Evolutionary conservation across 2,329 filamentous ascomycete genomes (phyloP).

Genomic region (Epicoccum sorghinum): DNA sequence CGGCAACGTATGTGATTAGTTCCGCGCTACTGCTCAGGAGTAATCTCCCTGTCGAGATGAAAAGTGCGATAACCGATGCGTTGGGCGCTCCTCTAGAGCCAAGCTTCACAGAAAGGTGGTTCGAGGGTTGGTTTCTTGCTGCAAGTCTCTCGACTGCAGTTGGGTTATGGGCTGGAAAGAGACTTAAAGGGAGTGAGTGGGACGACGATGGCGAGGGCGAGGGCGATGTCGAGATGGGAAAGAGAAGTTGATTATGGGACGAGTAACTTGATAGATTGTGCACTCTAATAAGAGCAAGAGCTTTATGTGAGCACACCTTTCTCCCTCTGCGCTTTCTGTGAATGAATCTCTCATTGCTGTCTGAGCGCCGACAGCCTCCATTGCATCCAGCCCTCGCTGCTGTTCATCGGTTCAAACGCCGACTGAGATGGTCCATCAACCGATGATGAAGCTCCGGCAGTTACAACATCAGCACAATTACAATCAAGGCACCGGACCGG

Average conservation of each 20-base stretch:
- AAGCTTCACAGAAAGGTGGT: slow-evolving; percentile 79
- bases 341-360: neutral
- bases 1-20: slow-evolving; percentile 84
- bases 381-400: neutral
- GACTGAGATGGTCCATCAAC: neutral
- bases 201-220: slow-evolving; percentile 48
- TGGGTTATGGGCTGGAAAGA: slow-evolving; percentile 77
- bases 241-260: slow-evolving; percentile 59
- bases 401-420: slow-evolving; percentile 2
- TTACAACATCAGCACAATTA: neutral
- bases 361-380: neutral
- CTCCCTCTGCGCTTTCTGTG: neutral
- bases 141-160: slow-evolving; percentile 69
- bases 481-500: neutral
- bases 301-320: neutral
- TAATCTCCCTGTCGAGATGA: slow-evolving; percentile 78
- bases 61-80: slow-evolving; percentile 77
- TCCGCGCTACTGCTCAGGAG: slow-evolving; percentile 77
- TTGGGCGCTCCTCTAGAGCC: slow-evolving; percentile 77
- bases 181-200: slow-evolving; percentile 55
- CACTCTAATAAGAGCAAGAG: neutral
- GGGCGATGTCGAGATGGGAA: slow-evolving; percentile 73
- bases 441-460: slow-evolving; percentile 4
- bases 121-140: slow-evolving; percentile 82
- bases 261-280: neutral